Percentiles rank a stretch among this genome's conserved stretches.
These are phyloP conservation scores for Didymella lethalis DNA, from an alignment of 2,329 filamentous ascomycete genomes.

Conservation along the genomic window DNA sequence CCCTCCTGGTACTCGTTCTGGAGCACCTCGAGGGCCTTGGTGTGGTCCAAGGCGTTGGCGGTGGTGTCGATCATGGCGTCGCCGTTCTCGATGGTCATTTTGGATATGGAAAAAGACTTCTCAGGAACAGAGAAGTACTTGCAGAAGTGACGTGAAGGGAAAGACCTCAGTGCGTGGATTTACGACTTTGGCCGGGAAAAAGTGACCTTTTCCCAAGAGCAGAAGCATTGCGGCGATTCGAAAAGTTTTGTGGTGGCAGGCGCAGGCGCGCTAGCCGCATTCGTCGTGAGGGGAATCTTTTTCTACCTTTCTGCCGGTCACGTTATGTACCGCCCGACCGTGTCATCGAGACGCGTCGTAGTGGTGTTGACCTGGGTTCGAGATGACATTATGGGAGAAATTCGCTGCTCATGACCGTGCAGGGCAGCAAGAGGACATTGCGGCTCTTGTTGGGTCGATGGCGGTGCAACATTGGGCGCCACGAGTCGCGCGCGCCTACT, in stretches of 20 bases:
- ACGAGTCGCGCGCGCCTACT: background rate
- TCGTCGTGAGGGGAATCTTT: background rate
- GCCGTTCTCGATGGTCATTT: slow-evolving; percentile 78
- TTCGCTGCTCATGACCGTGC: background rate
- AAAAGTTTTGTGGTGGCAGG: slow-evolving; percentile 32
- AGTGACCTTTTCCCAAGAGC: slow-evolving; percentile 59
- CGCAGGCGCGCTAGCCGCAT: slow-evolving; percentile 15
- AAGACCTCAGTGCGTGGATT: slow-evolving; percentile 44
- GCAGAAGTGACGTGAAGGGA: slow-evolving; percentile 36
- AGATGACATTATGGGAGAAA: background rate
- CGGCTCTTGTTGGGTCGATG: background rate
- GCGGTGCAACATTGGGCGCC: background rate
- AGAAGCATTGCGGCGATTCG: slow-evolving; percentile 40
- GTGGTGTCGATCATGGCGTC: slow-evolving; percentile 60
- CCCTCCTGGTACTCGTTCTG: slow-evolving; percentile 75
- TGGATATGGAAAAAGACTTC: slow-evolving; percentile 47
- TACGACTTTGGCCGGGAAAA: slow-evolving; percentile 64
- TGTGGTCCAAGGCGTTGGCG: slow-evolving; percentile 72
- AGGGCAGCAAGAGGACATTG: background rate
- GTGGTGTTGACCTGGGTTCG: background rate
- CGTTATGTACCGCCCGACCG: slow-evolving; percentile 14
- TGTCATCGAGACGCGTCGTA: slow-evolving; percentile 6
- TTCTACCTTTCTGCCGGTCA: slow-evolving; percentile 1
- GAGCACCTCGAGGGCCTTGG: slow-evolving; percentile 80
- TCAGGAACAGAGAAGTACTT: slow-evolving; percentile 41